Conservation (phyloP, 257 asterid genomes). For the Anisodus acutangulus region DNA sequence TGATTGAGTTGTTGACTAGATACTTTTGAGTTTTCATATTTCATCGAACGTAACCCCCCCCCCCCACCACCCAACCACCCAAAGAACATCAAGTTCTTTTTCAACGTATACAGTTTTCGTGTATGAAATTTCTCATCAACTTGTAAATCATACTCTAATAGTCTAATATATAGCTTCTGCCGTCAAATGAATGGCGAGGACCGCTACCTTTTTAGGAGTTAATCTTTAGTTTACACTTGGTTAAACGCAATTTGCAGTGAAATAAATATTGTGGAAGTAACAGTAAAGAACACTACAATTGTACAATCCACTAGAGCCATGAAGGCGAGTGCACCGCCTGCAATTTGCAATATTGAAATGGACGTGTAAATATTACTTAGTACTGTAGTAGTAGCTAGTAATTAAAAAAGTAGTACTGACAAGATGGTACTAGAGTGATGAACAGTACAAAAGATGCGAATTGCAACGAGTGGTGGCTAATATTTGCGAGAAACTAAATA, state of each 20-base stretch:
- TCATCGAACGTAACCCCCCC: too few relatives aligned
- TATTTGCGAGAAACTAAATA: background rate
- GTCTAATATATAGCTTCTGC: background rate
- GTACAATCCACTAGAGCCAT: background rate
- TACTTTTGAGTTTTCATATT: too few relatives aligned
- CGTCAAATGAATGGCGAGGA: background rate
- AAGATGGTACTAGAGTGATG: background rate
- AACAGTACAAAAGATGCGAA: background rate
- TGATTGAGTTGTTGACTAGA: too few relatives aligned
- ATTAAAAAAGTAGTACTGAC: background rate
- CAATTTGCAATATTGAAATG: slow-evolving; percentile 7
- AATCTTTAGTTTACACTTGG: background rate
- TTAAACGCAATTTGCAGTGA: background rate
- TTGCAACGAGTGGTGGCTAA: background rate
- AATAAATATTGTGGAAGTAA: background rate
- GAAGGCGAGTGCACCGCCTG: background rate
- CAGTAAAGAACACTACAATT: background rate
- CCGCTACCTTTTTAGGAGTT: background rate
- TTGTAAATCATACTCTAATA: background rate
- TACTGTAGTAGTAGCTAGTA: background rate
- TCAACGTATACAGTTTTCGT: background rate
- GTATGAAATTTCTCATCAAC: background rate
- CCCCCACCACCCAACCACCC: too few relatives aligned
- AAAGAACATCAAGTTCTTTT: background rate
- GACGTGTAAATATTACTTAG: background rate